phyloP scores from a whole-genome alignment of 2,329 filamentous ascomycete species.

The Epichloe brachyelytri region DNA sequence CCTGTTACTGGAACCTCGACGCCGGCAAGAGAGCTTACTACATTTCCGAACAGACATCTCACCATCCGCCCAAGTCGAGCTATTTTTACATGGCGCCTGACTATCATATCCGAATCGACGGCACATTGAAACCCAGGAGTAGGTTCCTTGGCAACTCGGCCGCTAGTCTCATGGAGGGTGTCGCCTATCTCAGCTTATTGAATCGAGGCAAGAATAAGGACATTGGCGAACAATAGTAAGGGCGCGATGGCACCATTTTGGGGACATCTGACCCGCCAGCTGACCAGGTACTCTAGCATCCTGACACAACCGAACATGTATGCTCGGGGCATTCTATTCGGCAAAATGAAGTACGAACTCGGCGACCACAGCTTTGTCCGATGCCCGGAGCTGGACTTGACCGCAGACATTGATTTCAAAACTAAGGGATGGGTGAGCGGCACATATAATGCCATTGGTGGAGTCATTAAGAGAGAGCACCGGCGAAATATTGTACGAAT shows the following conservation, averaged over 20 bases:
- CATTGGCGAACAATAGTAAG: slow-evolving; percentile 77
- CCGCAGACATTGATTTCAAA: slow-evolving; percentile 94
- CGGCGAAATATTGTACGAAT: slow-evolving; percentile 77
- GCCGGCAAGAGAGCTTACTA: slow-evolving; percentile 85
- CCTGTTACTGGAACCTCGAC: slow-evolving; percentile 87
- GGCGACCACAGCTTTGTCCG: slow-evolving; percentile 89
- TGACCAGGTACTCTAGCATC: slow-evolving; percentile 40
- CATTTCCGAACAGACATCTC: slow-evolving; percentile 92
- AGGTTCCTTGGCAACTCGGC: slow-evolving; percentile 95
- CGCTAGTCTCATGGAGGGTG: slow-evolving; percentile 95
- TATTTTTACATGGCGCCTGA: slow-evolving; percentile 98
- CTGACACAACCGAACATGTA: slow-evolving; percentile 99
- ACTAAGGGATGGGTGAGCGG: slow-evolving; percentile 95
- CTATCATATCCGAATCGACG: slow-evolving; percentile 88
- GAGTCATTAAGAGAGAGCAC: slow-evolving; percentile 80
- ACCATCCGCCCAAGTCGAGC: slow-evolving; percentile 95
- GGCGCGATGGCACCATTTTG: slow-evolving; percentile 11
- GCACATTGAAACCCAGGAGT: slow-evolving; percentile 85
- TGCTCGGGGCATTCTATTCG: slow-evolving; percentile 88
- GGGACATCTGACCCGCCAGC: not conserved
- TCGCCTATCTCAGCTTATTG: slow-evolving; percentile 70
- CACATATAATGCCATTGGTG: slow-evolving; percentile 91
- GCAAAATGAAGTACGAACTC: slow-evolving; percentile 99
- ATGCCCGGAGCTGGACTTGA: slow-evolving; percentile 76
- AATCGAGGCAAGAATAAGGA: slow-evolving; percentile 57